Base-by-base conservation (phyloP, 2,329 filamentous ascomycete species). In the Bipolaris zeicola region DNA sequence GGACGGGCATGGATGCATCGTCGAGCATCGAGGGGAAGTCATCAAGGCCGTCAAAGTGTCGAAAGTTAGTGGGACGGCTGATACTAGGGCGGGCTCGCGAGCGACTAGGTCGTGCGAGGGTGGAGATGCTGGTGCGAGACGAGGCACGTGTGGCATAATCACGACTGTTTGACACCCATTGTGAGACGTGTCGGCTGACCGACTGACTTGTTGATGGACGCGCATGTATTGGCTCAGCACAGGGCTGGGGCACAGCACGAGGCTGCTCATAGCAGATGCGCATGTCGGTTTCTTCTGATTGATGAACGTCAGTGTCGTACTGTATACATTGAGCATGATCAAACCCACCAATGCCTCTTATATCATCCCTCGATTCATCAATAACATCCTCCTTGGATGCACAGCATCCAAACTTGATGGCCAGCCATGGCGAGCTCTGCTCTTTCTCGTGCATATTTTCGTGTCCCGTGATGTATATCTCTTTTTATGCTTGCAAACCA, bases 321-420 rank as follows among this genome's bases (percentile, higher is more conserved):
- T 49, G 20, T 13, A 60, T 48, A 62, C 64, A 33, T 44, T 33
- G 26, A 20, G 33, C 45, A 26, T 36, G 58, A 5, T 46, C 41
- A 52, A 56, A 73, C 74, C 52, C 72, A 75, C 73, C 68, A 62
- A 58, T 60, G 41, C 52, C 63, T 45, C 58, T 61, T 33, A 66
- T 57, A 31, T 46, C 57, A 14, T 56, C 54, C 24, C 61, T 62
- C 6, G 62, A 64, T 47, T 73, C 65, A n/a, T 69, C 64, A 3
- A 66, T 66, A 41, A 66, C 49, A 42, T 70, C 66, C 36, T 69
- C 68, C 50, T 62, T 66, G 46, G 73, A 72, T 68, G 70, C 72
- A 70, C 74, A 76, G 71, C 74, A 76, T 64, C 72, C 70, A 55
- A 73, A 67, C n/a, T 65, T 63, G 50, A 75, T 73, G 63, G 67